Base-by-base conservation (phyloP, 2,329 filamentous ascomycete species). In the Aspergillus latus region DNA sequence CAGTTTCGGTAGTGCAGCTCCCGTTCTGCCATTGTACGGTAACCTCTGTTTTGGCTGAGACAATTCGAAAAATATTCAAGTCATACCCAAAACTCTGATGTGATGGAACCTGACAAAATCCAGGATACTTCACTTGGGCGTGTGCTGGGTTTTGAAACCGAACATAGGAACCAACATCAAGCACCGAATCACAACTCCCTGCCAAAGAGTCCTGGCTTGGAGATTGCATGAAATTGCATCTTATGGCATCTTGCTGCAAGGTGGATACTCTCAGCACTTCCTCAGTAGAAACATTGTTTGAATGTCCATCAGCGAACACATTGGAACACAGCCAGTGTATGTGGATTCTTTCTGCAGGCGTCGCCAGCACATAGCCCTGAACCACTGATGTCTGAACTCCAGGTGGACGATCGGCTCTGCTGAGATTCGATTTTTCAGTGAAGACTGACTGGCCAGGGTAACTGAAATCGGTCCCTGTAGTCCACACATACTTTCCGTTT, bases 21-120 rank as follows among this genome's bases (percentile, higher is more conserved):
- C 80, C 73, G 64, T 86, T 81, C 62, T 86, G 83, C 84, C 84
- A 87, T 59, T 80, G 78, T 4, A 86, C 79, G 1, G 72, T 78
- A 11, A 80, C 78, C n/a, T 72, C 70, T 2, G 81, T 81, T 16
- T 72, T 72, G 9, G 78, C 80, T 32, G 74, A 73, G 49, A 78
- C 72, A 50, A 86, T 73, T 10, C 78, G 74, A 61, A 80, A 84
- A 2, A 84, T 76, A 58, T 86, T 86, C 60, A 85, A 68, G 61
- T 87, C 83, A 64, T 81, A 84, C 1, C 82, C 83, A 40, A 80
- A 71, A 7, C 77, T 79, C 16, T 79, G 73, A 2, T 75, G 75
- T 8, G 76, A 69, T 26, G 79, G 72, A 28, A 83, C 75, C 16
- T 72, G 72, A 13, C 71, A 69, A 40, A 83, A 68, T 45, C 71